Base-by-base conservation (phyloP, 1,284 basidiomycete species). In the Apiotrichum mycotoxinovorans region DNA sequence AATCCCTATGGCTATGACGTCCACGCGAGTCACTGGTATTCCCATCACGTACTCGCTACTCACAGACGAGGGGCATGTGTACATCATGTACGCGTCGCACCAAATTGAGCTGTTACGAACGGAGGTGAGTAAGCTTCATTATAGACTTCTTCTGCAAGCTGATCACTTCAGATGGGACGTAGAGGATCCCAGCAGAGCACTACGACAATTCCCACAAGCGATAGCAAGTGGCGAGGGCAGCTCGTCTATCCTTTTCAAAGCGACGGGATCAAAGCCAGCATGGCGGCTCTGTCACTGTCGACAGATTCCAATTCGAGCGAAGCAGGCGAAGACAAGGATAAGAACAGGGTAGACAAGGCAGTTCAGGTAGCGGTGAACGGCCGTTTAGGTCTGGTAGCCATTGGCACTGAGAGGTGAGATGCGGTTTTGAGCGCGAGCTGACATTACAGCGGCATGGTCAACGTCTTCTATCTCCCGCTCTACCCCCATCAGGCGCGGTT, bases 341-440 rank as follows among this genome's bases (percentile, higher is more conserved):
- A n/a, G 35, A 63, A 65, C 18, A 10, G n/a, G 25, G 68, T 67
- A 38, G 69, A 74, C 46, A 86, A 86, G 67, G 89, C 87, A 15
- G 66, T 65, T 5, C 61, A 44, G 7, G 79, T 89, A 18, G 84
- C 87, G 2, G 80, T 94, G 63, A 98, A 97, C 68, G 81, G 82
- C 20, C 87, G 85, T 64, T 92, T 97, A 69, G 93, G 91, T 30
- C 73, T 95, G 49, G 81, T 92, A 44, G 90, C 91, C 1, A 80
- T 94, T 22, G 94, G 94, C 2, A 87, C 87, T 15, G 79, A 81
- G 23, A 33, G 26, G 49, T 51, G 35, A 51, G 49, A 8, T 3
- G 11, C 37, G 9, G 2, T 37, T n/a, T 20, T 15, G 14, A 9
- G 18, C 4, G 18, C 9, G 11, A 18, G 5, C 47, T 49, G 18